phyloP scores from a whole-genome alignment of 257 asterid species.

The Catharanthus roseus region DNA sequence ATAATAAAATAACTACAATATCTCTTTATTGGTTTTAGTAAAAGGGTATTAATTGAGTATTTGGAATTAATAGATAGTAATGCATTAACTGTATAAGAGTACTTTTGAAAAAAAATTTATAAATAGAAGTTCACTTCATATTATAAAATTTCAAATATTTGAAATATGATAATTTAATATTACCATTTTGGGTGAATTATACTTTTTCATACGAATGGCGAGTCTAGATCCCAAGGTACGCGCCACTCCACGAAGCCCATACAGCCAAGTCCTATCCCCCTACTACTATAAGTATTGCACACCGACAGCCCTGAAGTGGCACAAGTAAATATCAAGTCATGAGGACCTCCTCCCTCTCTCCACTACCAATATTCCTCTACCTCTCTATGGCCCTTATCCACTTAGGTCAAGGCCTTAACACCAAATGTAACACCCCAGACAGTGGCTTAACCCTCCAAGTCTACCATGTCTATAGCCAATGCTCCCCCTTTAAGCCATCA shows the following conservation, averaged over 20 bases:
- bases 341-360: neutral
- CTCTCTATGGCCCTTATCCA: constrained; percentile 19
- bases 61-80: too few species aligned
- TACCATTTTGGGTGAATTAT: too few species aligned
- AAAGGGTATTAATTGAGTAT: too few species aligned
- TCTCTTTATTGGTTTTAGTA: too few species aligned
- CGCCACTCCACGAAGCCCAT: neutral
- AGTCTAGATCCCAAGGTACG: too few species aligned
- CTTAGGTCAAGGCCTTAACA: constrained; percentile 22
- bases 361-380: constrained; percentile 14
- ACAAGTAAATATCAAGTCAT: neutral
- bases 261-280: neutral
- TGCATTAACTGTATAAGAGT: too few species aligned
- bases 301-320: neutral
- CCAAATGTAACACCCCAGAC: constrained; percentile 32
- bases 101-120: too few species aligned
- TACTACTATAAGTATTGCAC: neutral
- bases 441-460: constrained; percentile 52
- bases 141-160: too few species aligned
- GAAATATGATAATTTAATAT: too few species aligned
- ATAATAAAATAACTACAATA: too few species aligned
- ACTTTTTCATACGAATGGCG: too few species aligned
- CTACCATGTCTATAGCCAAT: constrained; percentile 56
- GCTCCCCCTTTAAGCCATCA: constrained; percentile 50
- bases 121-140: too few species aligned